phyloP scores from a whole-genome alignment of 2,329 filamentous ascomycete species.

The Huntiella abstrusa region DNA sequence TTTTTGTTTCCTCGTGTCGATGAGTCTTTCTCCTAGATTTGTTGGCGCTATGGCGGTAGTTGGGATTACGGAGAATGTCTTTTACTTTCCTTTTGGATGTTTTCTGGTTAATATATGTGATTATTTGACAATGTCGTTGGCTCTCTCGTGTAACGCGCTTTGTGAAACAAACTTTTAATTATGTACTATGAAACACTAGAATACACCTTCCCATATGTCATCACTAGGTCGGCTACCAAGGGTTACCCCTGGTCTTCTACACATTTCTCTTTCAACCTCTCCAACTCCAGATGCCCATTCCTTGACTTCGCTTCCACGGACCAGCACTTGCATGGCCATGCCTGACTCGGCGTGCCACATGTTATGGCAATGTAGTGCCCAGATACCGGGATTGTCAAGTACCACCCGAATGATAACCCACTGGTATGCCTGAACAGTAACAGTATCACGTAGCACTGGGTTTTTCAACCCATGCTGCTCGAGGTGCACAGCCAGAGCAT shows the following conservation, averaged over 20 bases:
- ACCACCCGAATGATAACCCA: constrained; percentile 36
- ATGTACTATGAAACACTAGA: background rate
- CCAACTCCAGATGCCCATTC: background rate
- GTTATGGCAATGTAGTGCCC: constrained; percentile 41
- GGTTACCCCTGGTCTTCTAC: constrained; percentile 16
- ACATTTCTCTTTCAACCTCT: constrained; percentile 16
- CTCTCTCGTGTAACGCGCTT: no score
- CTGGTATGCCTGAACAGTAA: constrained; percentile 33
- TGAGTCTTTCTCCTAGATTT: no score
- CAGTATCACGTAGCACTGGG: constrained; percentile 23
- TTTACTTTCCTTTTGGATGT: no score
- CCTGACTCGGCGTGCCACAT: constrained; percentile 39
- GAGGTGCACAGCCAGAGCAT: constrained; percentile 15
- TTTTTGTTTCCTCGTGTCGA: no score
- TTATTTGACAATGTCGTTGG: no score
- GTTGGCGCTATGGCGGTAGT: no score
- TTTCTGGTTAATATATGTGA: no score
- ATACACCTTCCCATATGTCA: constrained; percentile 20
- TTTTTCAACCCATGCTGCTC: constrained; percentile 16
- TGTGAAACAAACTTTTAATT: no score
- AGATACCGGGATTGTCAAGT: constrained; percentile 37
- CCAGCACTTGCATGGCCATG: constrained; percentile 38
- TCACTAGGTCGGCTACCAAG: constrained; percentile 20
- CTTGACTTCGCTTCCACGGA: constrained; percentile 9
- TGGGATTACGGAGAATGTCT: no score